These are phyloP conservation scores for Dothideomycetes sp. DNA, from an alignment of 2,329 filamentous ascomycete species.

Conservation along the genomic window DNA sequence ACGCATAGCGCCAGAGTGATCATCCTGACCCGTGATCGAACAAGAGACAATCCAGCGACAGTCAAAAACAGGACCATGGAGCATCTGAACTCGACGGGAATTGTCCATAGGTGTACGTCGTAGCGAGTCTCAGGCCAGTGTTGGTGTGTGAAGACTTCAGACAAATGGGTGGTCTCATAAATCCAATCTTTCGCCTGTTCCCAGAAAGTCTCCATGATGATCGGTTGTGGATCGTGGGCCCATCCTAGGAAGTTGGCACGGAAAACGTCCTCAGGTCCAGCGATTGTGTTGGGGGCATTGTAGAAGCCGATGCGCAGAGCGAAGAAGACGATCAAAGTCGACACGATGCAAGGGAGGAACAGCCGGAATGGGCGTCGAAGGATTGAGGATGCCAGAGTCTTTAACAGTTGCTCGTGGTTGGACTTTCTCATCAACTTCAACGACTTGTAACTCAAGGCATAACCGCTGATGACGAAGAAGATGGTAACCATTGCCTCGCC, in stretches of 20 bases:
- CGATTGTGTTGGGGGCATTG: conserved; percentile 15
- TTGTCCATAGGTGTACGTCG: conserved; percentile 55
- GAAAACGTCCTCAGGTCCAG: conserved; percentile 13
- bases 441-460: conserved; percentile 44
- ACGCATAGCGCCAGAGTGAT: conserved; percentile 34
- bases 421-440: conserved; percentile 23
- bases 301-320: conserved; percentile 12
- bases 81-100: conserved; percentile 52
- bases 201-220: conserved; percentile 11
- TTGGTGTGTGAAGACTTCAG: conserved; percentile 18
- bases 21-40: conserved; percentile 26
- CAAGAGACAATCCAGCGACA: conserved; percentile 32
- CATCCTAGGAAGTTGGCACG: conserved; percentile 14
- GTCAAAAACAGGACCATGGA: conserved; percentile 50
- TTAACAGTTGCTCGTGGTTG: conserved; percentile 17
- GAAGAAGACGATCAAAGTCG: conserved; percentile 17
- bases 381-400: conserved; percentile 16
- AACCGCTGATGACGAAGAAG: conserved; percentile 55
- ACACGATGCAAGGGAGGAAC: conserved; percentile 17
- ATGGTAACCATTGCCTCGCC: conserved; percentile 50
- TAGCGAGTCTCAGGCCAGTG: conserved; percentile 30
- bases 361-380: conserved; percentile 19
- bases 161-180: conserved; percentile 30
- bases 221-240: conserved; percentile 17
- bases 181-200: conserved; percentile 23